Evolutionary conservation across 1,284 basidiomycete genomes (phyloP), one percentile per base, ranked within the genome.

Genomic region (Singerocomus inundabilis): DNA sequence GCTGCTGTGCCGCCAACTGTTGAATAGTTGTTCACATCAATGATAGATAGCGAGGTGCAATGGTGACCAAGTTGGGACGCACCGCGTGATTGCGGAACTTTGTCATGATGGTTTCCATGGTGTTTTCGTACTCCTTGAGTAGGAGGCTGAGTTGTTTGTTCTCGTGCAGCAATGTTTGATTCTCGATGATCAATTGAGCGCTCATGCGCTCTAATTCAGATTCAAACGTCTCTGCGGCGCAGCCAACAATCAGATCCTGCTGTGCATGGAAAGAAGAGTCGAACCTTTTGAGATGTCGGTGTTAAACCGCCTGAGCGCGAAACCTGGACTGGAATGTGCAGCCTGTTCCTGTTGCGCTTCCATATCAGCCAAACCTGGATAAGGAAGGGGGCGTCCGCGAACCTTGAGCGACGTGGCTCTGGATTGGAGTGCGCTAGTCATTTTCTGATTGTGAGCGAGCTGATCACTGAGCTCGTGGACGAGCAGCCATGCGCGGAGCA

Each of bases 1-100:
- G 93, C 59, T 90, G 88, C 64, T 96, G 92, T 0, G 93, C 92
- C 15, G 96, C 91, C 58, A 91, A 77, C 90, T 55, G 50, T 45
- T 1, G 41, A 52, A 30, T 3, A 30, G 16, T 24, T 35, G 29
- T 21, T 24, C 35, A 28, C 37, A 46, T 49, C 35, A 46, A 42
- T 46, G 30, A 52, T 49, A 26, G 34, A 53, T 35, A 11, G 33
- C 16, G 37, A 25, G 16, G 6, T 5, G 29, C 6, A 21, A 31
- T 37, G 35, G 29, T 24, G 7, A 29, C 26, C 39, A 49, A 30
- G 39, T 9, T 5, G 26, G 38, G 37, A 81, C 93, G 64, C 66
- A 97, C 94, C 16, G 93, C 84, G 63, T 98, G 90, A 54, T 87
- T 88, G 46, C 95, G 81, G 68, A 98, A 98, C 72, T 98, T 98